phyloP scores from a whole-genome alignment of 768 basidiomycete species.

The Termitomyces sp. region DNA sequence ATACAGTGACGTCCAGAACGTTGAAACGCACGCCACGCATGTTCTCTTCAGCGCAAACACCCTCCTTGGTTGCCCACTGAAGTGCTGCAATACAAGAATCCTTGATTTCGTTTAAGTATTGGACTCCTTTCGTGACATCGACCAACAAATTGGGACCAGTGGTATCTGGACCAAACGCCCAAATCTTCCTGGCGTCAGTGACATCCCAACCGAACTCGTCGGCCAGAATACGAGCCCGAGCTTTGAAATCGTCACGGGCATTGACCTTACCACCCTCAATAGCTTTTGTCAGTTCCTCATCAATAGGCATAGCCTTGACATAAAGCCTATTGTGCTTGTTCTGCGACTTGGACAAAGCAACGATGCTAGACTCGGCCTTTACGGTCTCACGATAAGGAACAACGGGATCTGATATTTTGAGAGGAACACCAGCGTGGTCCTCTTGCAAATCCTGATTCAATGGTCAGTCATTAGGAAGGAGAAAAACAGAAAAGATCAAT shows the following conservation, averaged over 20 bases:
- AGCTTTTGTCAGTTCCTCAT: conserved; percentile 89
- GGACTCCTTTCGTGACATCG: conserved; percentile 98
- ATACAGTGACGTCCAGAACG: conserved; percentile 89
- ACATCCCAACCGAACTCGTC: conserved; percentile 99
- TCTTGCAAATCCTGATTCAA: conserved; percentile 86
- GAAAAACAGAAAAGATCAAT: not conserved
- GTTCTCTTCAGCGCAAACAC: conserved; percentile 93
- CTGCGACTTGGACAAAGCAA: conserved; percentile 97
- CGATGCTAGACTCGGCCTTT: conserved; percentile 90
- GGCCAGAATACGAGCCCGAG: conserved; percentile 90
- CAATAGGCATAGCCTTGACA: conserved; percentile 87
- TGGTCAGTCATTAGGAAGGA: not conserved
- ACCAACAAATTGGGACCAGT: conserved; percentile 96
- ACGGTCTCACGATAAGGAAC: conserved; percentile 98
- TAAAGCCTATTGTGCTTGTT: conserved; percentile 99
- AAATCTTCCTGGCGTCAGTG: conserved; percentile 98
- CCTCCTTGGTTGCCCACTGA: conserved; percentile 99
- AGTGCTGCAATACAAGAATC: conserved; percentile 98
- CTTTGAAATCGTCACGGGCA: conserved; percentile 97
- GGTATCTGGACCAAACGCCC: conserved; percentile 99
- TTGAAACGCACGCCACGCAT: conserved; percentile 99
- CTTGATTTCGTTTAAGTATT: conserved; percentile 99
- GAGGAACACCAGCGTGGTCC: conserved; percentile 98
- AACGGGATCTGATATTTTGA: conserved; percentile 97
- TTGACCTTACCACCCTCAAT: conserved; percentile 84